Conservation (phyloP, 2,329 filamentous ascomycete species). For the Cercospora sp. region DNA sequence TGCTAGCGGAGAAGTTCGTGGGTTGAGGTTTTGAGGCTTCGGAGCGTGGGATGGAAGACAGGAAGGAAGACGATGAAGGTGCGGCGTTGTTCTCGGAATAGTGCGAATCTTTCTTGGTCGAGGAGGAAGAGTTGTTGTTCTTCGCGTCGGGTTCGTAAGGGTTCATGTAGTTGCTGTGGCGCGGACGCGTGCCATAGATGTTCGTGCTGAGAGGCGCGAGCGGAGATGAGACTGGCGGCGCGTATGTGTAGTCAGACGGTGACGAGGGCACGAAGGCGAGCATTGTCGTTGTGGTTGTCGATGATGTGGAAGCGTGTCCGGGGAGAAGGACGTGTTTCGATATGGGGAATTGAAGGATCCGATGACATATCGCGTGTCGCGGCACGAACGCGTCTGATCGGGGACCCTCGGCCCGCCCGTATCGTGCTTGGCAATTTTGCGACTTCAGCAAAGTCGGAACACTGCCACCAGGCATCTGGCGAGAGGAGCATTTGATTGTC, state of each 20-base stretch:
- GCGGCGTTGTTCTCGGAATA: background rate
- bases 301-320: background rate
- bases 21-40: background rate
- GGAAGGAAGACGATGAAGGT: background rate
- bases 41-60: background rate
- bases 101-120: background rate
- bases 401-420: background rate
- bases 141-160: constrained; percentile 4
- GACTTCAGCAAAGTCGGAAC: background rate
- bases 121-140: constrained; percentile 15
- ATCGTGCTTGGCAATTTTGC: background rate
- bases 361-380: constrained; percentile 8
- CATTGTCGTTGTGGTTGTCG: constrained; percentile 12
- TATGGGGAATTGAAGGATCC: background rate
- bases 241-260: constrained; percentile 29
- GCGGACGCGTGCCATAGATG: constrained; percentile 31
- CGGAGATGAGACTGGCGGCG: constrained; percentile 44
- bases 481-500: background rate
- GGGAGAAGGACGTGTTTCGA: constrained; percentile 2
- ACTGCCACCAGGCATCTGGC: background rate
- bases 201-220: constrained; percentile 49
- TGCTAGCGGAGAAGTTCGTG: background rate
- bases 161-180: constrained; percentile 20
- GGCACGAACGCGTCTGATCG: constrained; percentile 5
- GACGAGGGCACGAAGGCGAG: constrained; percentile 25